Conservation (phyloP, 768 basidiomycete species). For the Mycena rebaudengoi region DNA sequence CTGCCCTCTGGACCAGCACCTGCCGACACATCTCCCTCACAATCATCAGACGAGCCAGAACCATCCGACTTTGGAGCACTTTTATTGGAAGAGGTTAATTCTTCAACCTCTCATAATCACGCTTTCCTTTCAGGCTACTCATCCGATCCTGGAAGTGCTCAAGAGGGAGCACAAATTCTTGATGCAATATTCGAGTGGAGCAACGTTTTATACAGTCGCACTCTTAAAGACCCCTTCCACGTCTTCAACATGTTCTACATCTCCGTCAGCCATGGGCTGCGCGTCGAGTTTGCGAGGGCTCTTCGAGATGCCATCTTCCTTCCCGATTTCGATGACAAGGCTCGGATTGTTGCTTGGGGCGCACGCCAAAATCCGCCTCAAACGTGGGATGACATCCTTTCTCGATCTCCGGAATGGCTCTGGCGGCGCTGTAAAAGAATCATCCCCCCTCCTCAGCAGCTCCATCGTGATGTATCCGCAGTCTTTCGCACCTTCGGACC, state of each 20-base stretch:
- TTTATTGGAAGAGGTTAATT: neutral
- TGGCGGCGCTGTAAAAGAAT: slow-evolving; percentile 32
- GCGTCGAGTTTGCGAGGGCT: slow-evolving; percentile 30
- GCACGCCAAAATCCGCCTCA: slow-evolving; percentile 35
- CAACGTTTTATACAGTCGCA: too few species aligned
- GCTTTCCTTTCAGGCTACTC: too few species aligned
- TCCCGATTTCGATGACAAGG: slow-evolving; percentile 31
- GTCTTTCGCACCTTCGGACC: slow-evolving; percentile 44
- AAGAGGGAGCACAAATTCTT: too few species aligned
- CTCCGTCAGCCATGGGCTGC: neutral
- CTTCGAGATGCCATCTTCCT: slow-evolving; percentile 37
- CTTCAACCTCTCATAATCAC: neutral
- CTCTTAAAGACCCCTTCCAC: slow-evolving; percentile 35
- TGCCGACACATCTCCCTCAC: neutral
- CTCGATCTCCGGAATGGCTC: slow-evolving; percentile 32
- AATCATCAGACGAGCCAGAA: neutral
- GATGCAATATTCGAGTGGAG: too few species aligned
- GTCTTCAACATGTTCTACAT: slow-evolving; percentile 32
- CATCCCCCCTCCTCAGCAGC: slow-evolving; percentile 42
- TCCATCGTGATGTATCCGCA: slow-evolving; percentile 33
- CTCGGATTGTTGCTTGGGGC: slow-evolving; percentile 31
- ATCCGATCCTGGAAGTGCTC: too few species aligned
- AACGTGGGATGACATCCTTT: slow-evolving; percentile 22
- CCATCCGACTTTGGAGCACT: neutral
- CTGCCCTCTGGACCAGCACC: too few species aligned